Conservation (phyloP, 495 filamentous ascomycete genomes). For the Tuber microsphaerosporum region DNA sequence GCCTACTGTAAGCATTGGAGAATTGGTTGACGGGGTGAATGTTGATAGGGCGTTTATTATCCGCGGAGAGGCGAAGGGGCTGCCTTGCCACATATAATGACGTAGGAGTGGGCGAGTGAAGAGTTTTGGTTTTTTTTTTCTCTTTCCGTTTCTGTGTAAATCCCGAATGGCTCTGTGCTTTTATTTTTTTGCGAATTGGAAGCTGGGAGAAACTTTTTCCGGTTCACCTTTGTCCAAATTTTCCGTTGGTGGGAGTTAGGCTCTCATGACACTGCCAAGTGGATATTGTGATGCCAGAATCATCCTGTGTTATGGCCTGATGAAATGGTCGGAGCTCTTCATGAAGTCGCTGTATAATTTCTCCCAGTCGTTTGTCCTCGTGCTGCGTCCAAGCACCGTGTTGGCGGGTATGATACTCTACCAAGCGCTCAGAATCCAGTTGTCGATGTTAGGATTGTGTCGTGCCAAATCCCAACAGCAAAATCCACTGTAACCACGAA, state of each 20-base stretch:
- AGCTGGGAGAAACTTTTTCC: background rate
- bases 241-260: background rate
- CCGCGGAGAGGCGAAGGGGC: background rate
- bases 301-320: background rate
- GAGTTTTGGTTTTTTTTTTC: background rate
- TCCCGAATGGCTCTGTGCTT: background rate
- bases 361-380: background rate
- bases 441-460: background rate
- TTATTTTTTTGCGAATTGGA: background rate
- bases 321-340: background rate
- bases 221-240: background rate
- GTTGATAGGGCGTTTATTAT: background rate
- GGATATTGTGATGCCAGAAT: background rate
- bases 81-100: background rate
- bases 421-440: background rate
- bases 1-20: background rate
- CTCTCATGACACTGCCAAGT: background rate
- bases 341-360: background rate
- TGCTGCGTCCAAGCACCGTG: background rate
- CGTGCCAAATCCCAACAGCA: background rate
- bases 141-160: background rate
- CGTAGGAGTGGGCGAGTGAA: background rate
- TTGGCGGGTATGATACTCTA: background rate
- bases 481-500: background rate
- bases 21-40: background rate